phyloP scores from a whole-genome alignment of 495 filamentous ascomycete species.

The Astrothelium macrocarpum region DNA sequence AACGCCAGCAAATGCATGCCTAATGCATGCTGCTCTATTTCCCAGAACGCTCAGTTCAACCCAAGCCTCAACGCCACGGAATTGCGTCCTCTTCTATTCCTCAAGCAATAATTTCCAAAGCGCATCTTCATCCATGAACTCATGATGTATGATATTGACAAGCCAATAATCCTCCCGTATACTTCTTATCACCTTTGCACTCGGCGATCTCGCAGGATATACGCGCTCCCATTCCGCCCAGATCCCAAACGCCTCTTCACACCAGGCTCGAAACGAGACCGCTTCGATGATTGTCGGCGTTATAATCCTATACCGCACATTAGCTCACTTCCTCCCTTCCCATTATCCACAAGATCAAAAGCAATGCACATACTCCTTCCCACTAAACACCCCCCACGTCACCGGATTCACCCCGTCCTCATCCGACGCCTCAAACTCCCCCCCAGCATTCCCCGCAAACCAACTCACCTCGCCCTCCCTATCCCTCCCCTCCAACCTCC shows the following conservation, averaged over 20 bases:
- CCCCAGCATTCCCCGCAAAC: conserved; percentile 68
- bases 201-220: conserved; percentile 57
- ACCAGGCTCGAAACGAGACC: conserved; percentile 89
- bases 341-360: neutral
- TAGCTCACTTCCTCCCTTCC: neutral
- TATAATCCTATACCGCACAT: conserved; percentile 49
- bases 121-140: conserved; percentile 56
- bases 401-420: conserved; percentile 75
- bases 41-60: neutral
- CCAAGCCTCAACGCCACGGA: neutral
- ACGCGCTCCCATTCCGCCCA: conserved; percentile 90
- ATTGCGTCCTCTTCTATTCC: conserved; percentile 5
- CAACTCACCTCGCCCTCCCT: conserved; percentile 60
- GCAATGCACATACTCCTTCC: conserved; percentile 78
- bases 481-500: conserved; percentile 47
- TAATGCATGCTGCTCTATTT: neutral
- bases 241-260: conserved; percentile 90
- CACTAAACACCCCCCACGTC: conserved; percentile 92
- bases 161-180: conserved; percentile 67
- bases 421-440: conserved; percentile 62
- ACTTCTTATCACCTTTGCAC: conserved; percentile 55
- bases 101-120: conserved; percentile 47
- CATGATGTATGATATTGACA: conserved; percentile 85
- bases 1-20: neutral
- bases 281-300: conserved; percentile 97